A percentile compares a stretch with the other conserved stretches of the same genome.
Conservation (phyloP, 2,329 filamentous ascomycete genomes). For the Ophiosphaerella korrae region DNA sequence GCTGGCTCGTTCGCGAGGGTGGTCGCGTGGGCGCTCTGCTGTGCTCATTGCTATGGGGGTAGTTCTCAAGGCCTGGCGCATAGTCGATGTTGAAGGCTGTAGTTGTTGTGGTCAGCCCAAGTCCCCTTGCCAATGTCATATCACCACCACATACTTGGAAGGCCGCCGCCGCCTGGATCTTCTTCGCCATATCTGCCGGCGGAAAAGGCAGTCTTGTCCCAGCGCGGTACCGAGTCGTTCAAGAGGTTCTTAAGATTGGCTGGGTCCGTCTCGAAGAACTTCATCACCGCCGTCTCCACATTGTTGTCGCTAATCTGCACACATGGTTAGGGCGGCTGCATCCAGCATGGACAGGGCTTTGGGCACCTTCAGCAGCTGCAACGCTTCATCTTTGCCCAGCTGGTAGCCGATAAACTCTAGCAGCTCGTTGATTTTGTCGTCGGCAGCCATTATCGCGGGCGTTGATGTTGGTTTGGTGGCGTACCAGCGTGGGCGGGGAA, state of each 20-base stretch:
- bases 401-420: constrained; percentile 15
- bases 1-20: constrained; percentile 42
- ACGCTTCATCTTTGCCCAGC: constrained; percentile 21
- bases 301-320: constrained; percentile 31
- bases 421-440: constrained; percentile 14
- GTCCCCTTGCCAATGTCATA: constrained; percentile 4
- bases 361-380: constrained; percentile 21
- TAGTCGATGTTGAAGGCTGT: constrained; percentile 45
- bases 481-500: not conserved
- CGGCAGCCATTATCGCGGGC: constrained; percentile 12
- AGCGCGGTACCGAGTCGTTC: constrained; percentile 28
- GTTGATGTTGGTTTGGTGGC: constrained; percentile 1
- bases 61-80: constrained; percentile 35
- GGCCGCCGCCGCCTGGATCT: constrained; percentile 12
- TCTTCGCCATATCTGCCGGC: constrained; percentile 40
- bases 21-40: constrained; percentile 45
- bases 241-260: constrained; percentile 24
- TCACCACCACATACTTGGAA: constrained; percentile 33
- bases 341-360: not conserved
- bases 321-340: constrained; percentile 1
- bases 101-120: constrained; percentile 19
- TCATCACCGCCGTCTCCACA: constrained; percentile 28
- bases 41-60: constrained; percentile 36
- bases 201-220: constrained; percentile 39
- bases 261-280: constrained; percentile 26